Base-by-base conservation (phyloP, 2,329 filamentous ascomycete genomes). In the Blastomyces percursus region DNA sequence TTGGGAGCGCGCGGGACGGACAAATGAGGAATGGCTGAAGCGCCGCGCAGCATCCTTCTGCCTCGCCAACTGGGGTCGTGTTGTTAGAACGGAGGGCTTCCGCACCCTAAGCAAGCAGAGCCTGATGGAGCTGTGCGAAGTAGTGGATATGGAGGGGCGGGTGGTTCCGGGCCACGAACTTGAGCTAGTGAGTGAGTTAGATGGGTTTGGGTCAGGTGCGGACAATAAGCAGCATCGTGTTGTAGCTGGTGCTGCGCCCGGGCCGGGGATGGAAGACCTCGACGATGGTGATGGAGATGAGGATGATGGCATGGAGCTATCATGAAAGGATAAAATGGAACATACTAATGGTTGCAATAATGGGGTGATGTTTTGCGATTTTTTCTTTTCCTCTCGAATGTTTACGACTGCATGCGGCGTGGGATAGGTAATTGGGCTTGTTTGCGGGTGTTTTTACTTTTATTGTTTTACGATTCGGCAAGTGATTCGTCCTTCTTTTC, bases 1-100 rank as follows among this genome's bases (percentile, higher is more conserved):
- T 62, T 99, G 95, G 91, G 92, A 97, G 74, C 91, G 91, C 67
- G 91, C 94, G 1, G 89, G 88, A 8, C 85, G 93, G 16, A 93
- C 94, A 19, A 90, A 87, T 68, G 94, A 99, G 75, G 90, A 96
- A 61, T 96, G 92, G 91, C 82, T 99, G 48, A 90, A 91, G 73
- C 89, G 90, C 69, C 87, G 93, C 61, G 91, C 94, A 0, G 92
- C 92, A 0, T 82, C 81, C 56, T 97, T 95, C 75, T 96, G 91
- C 72, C 84, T 99, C 75, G 88, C 88, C 48, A 90, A 97, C 74
- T 99, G 94, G 91, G 94, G 94, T 61, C 86, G 94, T 56, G 85
- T 99, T 35, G 94, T 97, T 27, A 86, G 94, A 21, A 96, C 92
- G 0, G 83, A 87, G 42, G 92, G 90, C 0, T 99, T 97, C 78